These are phyloP conservation scores for Colletotrichum musae DNA, from an alignment of 2,329 filamentous ascomycete species.

Conservation along the genomic window DNA sequence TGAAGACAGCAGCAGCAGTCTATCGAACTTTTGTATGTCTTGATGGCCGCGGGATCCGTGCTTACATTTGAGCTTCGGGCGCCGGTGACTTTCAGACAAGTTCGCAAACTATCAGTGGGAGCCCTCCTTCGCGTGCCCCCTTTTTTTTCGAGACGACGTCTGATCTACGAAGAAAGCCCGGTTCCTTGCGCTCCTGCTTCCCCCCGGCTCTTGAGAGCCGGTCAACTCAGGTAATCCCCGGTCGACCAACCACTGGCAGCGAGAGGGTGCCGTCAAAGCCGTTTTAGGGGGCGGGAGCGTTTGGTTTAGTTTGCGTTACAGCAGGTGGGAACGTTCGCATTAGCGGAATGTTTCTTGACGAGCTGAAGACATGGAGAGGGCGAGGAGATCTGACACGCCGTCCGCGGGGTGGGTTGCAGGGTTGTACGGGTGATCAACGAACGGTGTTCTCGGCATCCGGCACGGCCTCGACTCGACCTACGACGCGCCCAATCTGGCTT, in stretches of 20 bases:
- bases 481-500: background rate
- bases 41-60: constrained; percentile 27
- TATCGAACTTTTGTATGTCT: background rate
- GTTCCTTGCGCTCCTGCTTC: background rate
- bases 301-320: constrained; percentile 31
- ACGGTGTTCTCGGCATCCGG: constrained; percentile 27
- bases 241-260: background rate
- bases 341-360: constrained; percentile 19
- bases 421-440: constrained; percentile 11
- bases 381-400: background rate
- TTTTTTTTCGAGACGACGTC: background rate
- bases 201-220: background rate
- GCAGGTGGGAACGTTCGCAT: constrained; percentile 25
- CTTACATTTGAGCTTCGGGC: constrained; percentile 10
- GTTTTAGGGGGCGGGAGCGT: constrained; percentile 15
- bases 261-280: constrained; percentile 28
- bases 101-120: constrained; percentile 7
- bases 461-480: background rate
- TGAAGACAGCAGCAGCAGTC: constrained; percentile 10
- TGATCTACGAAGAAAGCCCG: constrained; percentile 1
- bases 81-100: constrained; percentile 19
- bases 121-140: background rate
- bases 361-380: background rate
- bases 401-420: background rate
- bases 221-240: constrained; percentile 10